Conservation (phyloP, 305 asterid species). For the Fraxinus albicans region DNA sequence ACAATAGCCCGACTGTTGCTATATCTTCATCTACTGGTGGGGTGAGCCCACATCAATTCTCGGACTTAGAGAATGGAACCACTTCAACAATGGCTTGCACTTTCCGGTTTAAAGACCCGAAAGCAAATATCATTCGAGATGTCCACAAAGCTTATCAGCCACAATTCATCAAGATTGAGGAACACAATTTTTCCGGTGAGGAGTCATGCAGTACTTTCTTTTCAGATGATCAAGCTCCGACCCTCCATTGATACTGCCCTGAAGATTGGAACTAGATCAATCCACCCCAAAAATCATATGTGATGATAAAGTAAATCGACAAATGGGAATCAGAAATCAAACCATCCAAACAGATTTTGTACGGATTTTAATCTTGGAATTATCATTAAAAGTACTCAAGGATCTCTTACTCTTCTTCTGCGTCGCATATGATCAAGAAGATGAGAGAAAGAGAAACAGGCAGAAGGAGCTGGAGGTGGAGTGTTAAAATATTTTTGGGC, state of each 20-base stretch:
- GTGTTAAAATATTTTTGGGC: not conserved
- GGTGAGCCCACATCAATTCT: slow-evolving; percentile 34
- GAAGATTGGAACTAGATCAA: slow-evolving; percentile 58
- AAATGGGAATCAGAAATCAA: not conserved
- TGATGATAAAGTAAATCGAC: not conserved
- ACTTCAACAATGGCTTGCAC: not conserved
- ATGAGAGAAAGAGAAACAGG: slow-evolving; percentile 7
- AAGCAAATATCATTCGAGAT: slow-evolving; percentile 34
- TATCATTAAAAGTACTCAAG: not conserved
- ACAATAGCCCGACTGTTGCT: slow-evolving; percentile 41
- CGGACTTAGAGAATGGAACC: slow-evolving; percentile 33
- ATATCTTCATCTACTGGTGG: slow-evolving; percentile 40
- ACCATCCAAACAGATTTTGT: slow-evolving; percentile 22
- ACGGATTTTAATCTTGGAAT: slow-evolving; percentile 16
- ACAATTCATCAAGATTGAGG: slow-evolving; percentile 78
- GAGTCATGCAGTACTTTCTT: slow-evolving; percentile 75
- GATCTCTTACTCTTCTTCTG: not conserved
- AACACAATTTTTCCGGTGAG: slow-evolving; percentile 73
- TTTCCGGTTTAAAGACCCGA: slow-evolving; percentile 38
- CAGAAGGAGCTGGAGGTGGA: not conserved
- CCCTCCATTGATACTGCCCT: slow-evolving; percentile 69
- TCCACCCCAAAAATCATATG: not conserved
- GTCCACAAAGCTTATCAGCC: slow-evolving; percentile 45
- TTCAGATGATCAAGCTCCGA: slow-evolving; percentile 78
- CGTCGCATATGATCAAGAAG: slow-evolving; percentile 19